A percentile compares a stretch with the other conserved stretches of the same genome.
Evolutionary conservation across 495 filamentous ascomycete species (phyloP).

Genomic region (Daldinia grandis): DNA sequence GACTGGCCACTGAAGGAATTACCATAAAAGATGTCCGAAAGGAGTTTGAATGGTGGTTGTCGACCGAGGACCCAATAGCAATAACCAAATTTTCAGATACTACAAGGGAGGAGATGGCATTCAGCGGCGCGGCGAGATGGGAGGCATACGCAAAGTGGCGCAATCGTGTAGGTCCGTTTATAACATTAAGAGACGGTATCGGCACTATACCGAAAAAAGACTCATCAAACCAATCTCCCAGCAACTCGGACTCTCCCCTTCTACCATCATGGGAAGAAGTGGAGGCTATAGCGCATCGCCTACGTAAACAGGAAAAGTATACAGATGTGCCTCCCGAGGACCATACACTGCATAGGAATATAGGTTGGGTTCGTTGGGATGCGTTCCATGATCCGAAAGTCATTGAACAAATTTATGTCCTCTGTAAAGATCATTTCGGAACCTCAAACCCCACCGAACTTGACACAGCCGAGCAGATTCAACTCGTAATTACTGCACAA

Average conservation of each 20-base stretch:
- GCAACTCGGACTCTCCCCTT: not conserved
- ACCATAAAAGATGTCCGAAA: not conserved
- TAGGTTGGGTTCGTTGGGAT: constrained; percentile 18
- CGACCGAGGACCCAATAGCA: not conserved
- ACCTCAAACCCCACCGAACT: not conserved
- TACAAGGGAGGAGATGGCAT: not conserved
- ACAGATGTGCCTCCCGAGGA: constrained; percentile 10
- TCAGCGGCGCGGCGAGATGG: constrained; percentile 13
- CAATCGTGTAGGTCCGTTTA: constrained; percentile 26
- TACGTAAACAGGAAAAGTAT: not conserved
- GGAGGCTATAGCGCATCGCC: not conserved
- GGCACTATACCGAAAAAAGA: not conserved
- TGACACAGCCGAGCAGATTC: not conserved
- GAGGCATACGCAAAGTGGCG: constrained; percentile 10
- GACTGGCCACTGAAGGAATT: constrained; percentile 13
- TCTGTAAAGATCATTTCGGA: not conserved
- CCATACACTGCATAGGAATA: constrained; percentile 7
- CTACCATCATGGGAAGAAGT: not conserved
- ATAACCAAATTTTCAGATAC: constrained; percentile 24
- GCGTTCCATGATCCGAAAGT: not conserved
- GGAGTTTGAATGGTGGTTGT: not conserved
- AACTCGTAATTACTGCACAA: not conserved
- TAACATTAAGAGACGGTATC: constrained; percentile 15
- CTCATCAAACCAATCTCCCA: not conserved
- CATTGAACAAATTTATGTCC: not conserved